phyloP scores from a whole-genome alignment of 495 filamentous ascomycete genomes.

The Mytilinidion resinicola region DNA sequence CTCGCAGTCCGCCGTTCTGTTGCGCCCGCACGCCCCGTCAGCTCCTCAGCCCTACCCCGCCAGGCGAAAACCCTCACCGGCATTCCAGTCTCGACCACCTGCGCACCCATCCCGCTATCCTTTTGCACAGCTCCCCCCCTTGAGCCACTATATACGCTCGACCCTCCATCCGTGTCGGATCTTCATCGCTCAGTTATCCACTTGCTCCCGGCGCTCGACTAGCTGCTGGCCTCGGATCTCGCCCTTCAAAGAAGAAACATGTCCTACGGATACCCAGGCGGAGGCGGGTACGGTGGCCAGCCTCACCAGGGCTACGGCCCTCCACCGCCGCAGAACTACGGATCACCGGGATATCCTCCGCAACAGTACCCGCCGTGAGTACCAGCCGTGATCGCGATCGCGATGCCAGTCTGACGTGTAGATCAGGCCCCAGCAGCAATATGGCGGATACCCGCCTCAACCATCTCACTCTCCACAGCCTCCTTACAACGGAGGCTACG shows the following conservation, averaged over 20 bases:
- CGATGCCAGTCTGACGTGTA: slow-evolving; percentile 9
- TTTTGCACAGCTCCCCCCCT: background rate
- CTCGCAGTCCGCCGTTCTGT: too few species aligned
- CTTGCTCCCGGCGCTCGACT: background rate
- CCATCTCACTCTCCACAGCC: slow-evolving; percentile 32
- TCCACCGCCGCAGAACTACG: slow-evolving; percentile 10
- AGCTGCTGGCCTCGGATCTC: background rate
- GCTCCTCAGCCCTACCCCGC: too few species aligned
- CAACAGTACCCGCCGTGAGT: slow-evolving; percentile 28
- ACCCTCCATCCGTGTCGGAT: background rate
- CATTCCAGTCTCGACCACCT: background rate
- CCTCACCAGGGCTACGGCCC: slow-evolving; percentile 14
- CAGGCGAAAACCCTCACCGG: too few species aligned
- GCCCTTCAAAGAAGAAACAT: slow-evolving; percentile 17
- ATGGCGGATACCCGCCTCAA: slow-evolving; percentile 25
- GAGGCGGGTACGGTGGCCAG: slow-evolving; percentile 28
- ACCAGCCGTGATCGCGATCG: background rate
- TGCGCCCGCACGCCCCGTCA: too few species aligned
- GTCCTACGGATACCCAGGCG: slow-evolving; percentile 36
- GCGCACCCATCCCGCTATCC: background rate
- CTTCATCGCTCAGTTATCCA: background rate
- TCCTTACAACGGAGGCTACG: slow-evolving; percentile 32
- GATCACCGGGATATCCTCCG: slow-evolving; percentile 15
- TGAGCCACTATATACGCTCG: background rate
- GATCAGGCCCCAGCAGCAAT: slow-evolving; percentile 24